phyloP scores from a whole-genome alignment of 305 asterid species.

The Ilex paraguariensis region DNA sequence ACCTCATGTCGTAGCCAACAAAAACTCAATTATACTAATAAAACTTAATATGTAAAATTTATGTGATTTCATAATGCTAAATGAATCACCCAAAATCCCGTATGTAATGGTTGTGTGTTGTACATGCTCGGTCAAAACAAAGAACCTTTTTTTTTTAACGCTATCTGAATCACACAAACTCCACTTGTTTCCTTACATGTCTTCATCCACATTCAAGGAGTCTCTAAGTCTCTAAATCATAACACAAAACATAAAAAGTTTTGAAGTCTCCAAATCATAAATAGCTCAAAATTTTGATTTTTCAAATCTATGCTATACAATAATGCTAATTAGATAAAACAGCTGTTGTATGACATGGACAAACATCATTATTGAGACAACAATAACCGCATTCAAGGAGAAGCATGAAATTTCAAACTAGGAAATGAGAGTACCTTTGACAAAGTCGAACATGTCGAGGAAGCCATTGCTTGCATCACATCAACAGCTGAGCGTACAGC shows the following conservation, averaged over 20 bases:
- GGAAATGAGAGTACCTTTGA: slow-evolving; percentile 49
- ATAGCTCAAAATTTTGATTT: background rate
- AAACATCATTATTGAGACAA: background rate
- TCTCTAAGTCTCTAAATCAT: background rate
- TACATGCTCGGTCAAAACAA: no score
- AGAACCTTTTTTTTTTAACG: no score
- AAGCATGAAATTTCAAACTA: background rate
- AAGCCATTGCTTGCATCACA: slow-evolving; percentile 67
- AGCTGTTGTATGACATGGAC: background rate
- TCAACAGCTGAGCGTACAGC: slow-evolving; percentile 76
- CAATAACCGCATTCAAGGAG: background rate
- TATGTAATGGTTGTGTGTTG: no score
- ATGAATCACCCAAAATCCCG: no score
- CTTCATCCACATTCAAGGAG: no score
- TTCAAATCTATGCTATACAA: no score
- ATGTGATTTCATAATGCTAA: no score
- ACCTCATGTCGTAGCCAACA: no score
- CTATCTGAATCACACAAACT: no score
- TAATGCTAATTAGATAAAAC: background rate
- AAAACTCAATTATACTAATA: no score
- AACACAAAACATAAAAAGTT: background rate
- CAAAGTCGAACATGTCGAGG: slow-evolving; percentile 47
- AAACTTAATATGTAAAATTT: no score
- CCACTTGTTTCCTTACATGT: no score
- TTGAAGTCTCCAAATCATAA: background rate